Base-by-base conservation (phyloP, 1,139 yeast genomes). In the Suhomyces yuchorum region DNA sequence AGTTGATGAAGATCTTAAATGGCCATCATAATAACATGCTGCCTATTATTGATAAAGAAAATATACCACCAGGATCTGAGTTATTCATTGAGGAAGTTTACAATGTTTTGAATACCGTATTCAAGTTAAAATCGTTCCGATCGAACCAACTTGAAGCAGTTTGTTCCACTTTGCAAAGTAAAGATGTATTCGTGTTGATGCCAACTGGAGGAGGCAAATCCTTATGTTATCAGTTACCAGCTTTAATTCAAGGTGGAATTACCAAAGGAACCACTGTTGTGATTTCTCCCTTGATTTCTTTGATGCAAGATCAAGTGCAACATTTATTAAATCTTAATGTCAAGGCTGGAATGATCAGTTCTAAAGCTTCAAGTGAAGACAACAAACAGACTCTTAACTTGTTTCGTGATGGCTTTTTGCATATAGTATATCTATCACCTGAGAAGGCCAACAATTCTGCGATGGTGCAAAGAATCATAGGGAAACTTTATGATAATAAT, bases 201-300 rank as follows among this genome's bases (percentile, higher is more conserved):
- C 99, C 99, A 0, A 95, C 99, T 0, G 99, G 99, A 39, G 99
- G 99, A 44, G 99, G 99, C 44, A 95, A 95, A 65, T 92, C 98
- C 0, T 71, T 95, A 37, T 95, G 99, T 63, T 95, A 92, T 65
- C 99, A 95, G 66, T 71, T 95, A 17, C 99, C 99, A 0, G 97
- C 99, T 0, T 71, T 93, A 43, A 83, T 93, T 1, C 75, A 77
- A 43, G 73, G 85, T 0, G 98, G 97, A 0, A 74, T 68, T 30
- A 87, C 96, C 0, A 71, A 68, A 15, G 98, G 98, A 12, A 85
- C 95, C 0, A 91, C 99, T 0, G 81, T 95, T 37, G 99, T 95
- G 6, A 82, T 95, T 4, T 92, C 98, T 0, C 99, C 99, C 1
- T 78, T 95, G 56, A 90, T 95, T 40, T 92, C 99, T 0, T 77